Evolutionary conservation across 139 green algal genomes (phyloP).

Genomic region (Picochlorum sp.): DNA sequence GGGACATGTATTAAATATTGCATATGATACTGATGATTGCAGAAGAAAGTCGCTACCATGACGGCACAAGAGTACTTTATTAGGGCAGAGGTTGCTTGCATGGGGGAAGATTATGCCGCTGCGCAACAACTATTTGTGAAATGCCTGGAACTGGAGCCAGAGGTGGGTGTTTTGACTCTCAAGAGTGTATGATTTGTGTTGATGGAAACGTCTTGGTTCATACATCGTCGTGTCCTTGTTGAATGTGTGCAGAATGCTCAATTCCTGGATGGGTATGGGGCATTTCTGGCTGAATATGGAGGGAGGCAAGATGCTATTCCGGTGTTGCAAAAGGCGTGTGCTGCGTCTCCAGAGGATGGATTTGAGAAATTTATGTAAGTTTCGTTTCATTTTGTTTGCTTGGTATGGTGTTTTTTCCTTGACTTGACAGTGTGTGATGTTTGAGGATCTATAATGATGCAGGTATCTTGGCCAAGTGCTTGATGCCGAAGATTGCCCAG

Average conservation of each 20-base stretch:
- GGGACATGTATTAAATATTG: too few relatives aligned
- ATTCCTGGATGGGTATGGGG: slow-evolving; percentile 43
- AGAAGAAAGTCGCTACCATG: too few relatives aligned
- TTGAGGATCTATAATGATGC: too few relatives aligned
- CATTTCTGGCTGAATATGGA: slow-evolving; percentile 55
- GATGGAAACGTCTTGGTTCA: too few relatives aligned
- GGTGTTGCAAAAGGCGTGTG: slow-evolving; percentile 39
- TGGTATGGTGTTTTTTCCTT: neutral
- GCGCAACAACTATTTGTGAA: neutral
- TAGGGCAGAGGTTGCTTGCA: neutral
- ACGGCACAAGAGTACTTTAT: too few relatives aligned
- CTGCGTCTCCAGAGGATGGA: slow-evolving; percentile 45
- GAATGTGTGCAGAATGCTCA: slow-evolving; percentile 32
- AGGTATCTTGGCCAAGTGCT: slow-evolving; percentile 70
- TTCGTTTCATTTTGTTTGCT: too few relatives aligned
- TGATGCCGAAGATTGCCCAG: slow-evolving; percentile 1
- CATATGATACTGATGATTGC: too few relatives aligned
- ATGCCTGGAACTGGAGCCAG: neutral
- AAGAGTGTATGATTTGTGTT: too few relatives aligned
- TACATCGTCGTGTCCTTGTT: neutral
- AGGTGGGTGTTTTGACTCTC: neutral
- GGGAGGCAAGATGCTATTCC: slow-evolving; percentile 36
- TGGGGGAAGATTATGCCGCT: neutral
- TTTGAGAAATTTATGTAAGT: slow-evolving; percentile 79
- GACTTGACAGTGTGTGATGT: neutral